Base-by-base conservation (phyloP, 352 stramenopile genomes). In the Blastocystis sp. region DNA sequence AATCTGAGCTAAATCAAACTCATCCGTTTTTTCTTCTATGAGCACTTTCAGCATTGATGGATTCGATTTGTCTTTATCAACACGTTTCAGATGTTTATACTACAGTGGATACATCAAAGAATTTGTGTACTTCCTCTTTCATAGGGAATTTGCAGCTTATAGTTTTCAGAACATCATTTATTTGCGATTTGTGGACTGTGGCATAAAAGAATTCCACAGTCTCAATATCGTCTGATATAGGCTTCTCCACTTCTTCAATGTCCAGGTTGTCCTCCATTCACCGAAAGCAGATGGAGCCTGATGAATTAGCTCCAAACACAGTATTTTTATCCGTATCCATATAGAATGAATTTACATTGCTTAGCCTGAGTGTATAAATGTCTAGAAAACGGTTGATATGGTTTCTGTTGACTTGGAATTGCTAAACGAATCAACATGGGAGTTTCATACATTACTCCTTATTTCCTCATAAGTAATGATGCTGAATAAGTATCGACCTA, bases 21-120 rank as follows among this genome's bases (percentile, higher is more conserved):
- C 29, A 2, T 39, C 20, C 20, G 34, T 23, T 37, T 68, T 64
- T 66, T 84, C 73, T n/a, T 55, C 64, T 43, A 84, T 9, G 18
- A 84, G 29, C 2, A 61, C 73, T 23, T 61, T 47, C 18, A 84
- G 47, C 6, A 20, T 0, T 26, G 34, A 66, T 41, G 20, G 13
- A 47, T 84, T 34, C 0, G 47, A 3, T 34, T 84, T 29, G 2
- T 26, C 29, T n/a, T 84, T 84, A 13, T 84, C 62, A 5, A 84
- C 73, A 11, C 73, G 73, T 68, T 84, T 84, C 47, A 84, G 47
- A 84, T 84, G 73, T 43, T 61, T 26, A 47, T 56, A 84, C 73
- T 84, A 84, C 3, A 1, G 9, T 18, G 64, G 18, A 68, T n/a
- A 3, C n/a, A 6, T 23, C n/a, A 64, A 26, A 11, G 20, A 13